Conservation (phyloP, 129 eudicot species). For the Mikania micrantha region DNA sequence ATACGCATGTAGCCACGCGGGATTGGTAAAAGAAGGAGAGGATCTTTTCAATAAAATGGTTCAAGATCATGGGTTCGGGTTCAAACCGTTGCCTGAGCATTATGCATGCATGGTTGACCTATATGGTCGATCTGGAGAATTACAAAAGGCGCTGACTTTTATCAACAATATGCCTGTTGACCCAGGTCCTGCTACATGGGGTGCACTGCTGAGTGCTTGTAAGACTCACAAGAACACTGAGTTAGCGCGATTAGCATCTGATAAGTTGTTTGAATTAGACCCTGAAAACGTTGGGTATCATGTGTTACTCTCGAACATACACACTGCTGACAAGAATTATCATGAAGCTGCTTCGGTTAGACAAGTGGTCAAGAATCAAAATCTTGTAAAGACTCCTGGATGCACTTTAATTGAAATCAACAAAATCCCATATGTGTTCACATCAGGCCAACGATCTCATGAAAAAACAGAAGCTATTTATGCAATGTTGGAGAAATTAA, state of each 20-base stretch:
- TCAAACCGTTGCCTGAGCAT: conserved; percentile 68
- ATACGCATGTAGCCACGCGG: conserved; percentile 93
- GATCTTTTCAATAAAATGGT: conserved; percentile 63
- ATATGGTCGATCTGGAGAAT: conserved; percentile 75
- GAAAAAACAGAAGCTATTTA: conserved; percentile 52
- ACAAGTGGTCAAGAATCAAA: conserved; percentile 58
- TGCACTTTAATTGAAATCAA: conserved; percentile 77
- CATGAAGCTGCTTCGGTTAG: conserved; percentile 69
- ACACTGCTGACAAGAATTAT: conserved; percentile 63
- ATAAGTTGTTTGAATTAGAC: conserved; percentile 67
- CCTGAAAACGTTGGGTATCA: conserved; percentile 79
- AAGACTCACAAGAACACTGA: conserved; percentile 67
- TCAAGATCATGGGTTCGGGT: conserved; percentile 49
- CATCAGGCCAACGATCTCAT: conserved; percentile 67
- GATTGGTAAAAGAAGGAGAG: conserved; percentile 73
- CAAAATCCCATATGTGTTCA: conserved; percentile 62
- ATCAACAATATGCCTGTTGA: conserved; percentile 59
- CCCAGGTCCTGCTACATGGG: conserved; percentile 81
- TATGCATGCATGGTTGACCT: conserved; percentile 98
- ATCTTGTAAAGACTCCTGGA: conserved; percentile 69
- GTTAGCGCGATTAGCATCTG: conserved; percentile 74
- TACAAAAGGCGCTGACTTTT: conserved; percentile 65
- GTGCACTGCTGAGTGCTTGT: conserved; percentile 86
- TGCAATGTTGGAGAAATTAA: conserved; percentile 53
- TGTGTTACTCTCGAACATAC: conserved; percentile 77